These are phyloP conservation scores for Nigrospora sphaerica DNA, from an alignment of 2,329 filamentous ascomycete species.

Conservation along the genomic window DNA sequence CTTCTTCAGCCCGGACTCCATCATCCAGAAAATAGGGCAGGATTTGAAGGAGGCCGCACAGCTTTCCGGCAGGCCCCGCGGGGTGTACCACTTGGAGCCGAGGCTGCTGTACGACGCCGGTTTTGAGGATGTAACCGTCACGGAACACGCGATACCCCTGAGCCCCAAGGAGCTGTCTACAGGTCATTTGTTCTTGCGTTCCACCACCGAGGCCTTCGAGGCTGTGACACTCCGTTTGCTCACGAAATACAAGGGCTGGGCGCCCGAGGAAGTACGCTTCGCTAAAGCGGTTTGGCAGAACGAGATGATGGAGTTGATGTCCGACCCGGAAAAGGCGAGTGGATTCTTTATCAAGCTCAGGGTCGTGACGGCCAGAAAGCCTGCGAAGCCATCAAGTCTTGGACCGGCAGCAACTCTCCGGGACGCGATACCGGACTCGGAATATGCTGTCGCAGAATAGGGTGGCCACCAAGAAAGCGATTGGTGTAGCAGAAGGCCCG, in stretches of 20 bases:
- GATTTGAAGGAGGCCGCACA: conserved; percentile 37
- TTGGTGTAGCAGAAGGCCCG: too few species aligned
- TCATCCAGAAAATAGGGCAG: conserved; percentile 31
- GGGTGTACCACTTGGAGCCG: conserved; percentile 37
- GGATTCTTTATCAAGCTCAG: conserved; percentile 39
- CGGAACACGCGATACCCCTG: conserved; percentile 41
- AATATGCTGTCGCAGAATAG: too few species aligned
- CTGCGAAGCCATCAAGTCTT: conserved; percentile 11
- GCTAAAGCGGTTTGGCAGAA: conserved; percentile 33
- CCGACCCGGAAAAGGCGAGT: conserved; percentile 33
- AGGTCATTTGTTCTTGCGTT: conserved; percentile 47
- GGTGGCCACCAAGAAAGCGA: too few species aligned
- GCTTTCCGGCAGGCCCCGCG: conserved; percentile 36
- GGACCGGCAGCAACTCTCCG: too few species aligned
- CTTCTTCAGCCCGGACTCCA: conserved; percentile 35
- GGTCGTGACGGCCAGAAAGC: conserved; percentile 44
- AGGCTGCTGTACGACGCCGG: conserved; percentile 38
- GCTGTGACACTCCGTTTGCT: conserved; percentile 40
- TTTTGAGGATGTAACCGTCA: conserved; percentile 42
- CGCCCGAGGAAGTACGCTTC: conserved; percentile 37
- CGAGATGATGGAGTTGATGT: conserved; percentile 27
- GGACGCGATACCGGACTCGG: too few species aligned
- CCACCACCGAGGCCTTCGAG: conserved; percentile 43
- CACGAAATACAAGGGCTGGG: conserved; percentile 46
- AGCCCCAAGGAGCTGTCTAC: conserved; percentile 35